These are phyloP conservation scores for Grosmannia clavigera DNA, from an alignment of 2,329 filamentous ascomycete species.

Conservation along the genomic window DNA sequence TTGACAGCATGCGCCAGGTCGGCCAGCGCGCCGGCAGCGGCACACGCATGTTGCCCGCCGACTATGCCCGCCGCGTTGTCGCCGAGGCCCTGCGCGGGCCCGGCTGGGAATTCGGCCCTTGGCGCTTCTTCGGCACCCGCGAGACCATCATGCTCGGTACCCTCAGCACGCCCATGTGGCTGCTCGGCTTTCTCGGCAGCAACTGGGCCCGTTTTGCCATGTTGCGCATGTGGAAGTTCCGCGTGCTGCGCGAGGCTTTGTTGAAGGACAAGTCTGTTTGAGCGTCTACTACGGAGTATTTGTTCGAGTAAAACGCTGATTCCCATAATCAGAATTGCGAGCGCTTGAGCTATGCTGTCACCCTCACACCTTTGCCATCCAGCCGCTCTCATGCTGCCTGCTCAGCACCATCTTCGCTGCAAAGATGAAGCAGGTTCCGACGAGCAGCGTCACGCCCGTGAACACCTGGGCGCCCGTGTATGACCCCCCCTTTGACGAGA, in stretches of 20 bases:
- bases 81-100: constrained; percentile 6
- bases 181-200: constrained; percentile 10
- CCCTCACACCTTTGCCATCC: constrained; percentile 12
- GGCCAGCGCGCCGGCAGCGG: constrained; percentile 14
- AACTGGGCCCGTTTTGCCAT: constrained; percentile 11
- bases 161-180: constrained; percentile 8
- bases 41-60: constrained; percentile 15
- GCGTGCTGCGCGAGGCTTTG: neutral
- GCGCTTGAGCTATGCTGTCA: neutral
- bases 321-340: too few species aligned
- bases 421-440: constrained; percentile 27
- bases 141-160: constrained; percentile 12
- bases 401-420: constrained; percentile 26
- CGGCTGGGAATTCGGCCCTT: constrained; percentile 9
- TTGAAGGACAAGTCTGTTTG: constrained; percentile 11
- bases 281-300: too few species aligned
- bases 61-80: constrained; percentile 13
- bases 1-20: constrained; percentile 24
- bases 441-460: constrained; percentile 28
- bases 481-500: constrained; percentile 24
- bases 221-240: constrained; percentile 9
- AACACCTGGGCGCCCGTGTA: constrained; percentile 39
- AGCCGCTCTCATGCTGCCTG: constrained; percentile 24
- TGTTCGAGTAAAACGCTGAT: too few species aligned
- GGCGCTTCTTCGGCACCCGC: constrained; percentile 10